These are phyloP conservation scores for Arachis hypogaea DNA, from an alignment of 306 rosid species.

Conservation along the genomic window DNA sequence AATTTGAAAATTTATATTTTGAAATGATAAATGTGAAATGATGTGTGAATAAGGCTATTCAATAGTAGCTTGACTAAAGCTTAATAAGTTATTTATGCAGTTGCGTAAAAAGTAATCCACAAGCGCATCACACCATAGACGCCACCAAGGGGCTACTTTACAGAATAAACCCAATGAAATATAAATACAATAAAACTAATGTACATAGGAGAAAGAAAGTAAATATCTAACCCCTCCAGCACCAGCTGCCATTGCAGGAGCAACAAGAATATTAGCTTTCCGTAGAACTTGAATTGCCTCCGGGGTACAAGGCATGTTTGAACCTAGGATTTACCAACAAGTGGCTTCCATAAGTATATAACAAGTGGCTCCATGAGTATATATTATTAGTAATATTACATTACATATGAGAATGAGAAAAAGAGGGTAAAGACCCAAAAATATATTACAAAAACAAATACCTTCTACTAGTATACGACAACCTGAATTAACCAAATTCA, in stretches of 20 bases:
- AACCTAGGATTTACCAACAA: constrained; percentile 54
- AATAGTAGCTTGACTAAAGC: constrained; percentile 12
- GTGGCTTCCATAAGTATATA: constrained; percentile 32
- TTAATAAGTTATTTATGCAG: not conserved
- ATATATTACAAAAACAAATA: constrained; percentile 41
- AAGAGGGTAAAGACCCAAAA: constrained; percentile 18
- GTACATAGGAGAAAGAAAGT: constrained; percentile 37
- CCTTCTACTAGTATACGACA: constrained; percentile 95
- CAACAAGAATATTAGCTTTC: constrained; percentile 86
- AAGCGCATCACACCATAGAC: not conserved
- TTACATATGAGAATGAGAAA: not conserved
- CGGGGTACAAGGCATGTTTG: constrained; percentile 95
- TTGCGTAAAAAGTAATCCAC: constrained; percentile 5
- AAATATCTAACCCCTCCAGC: constrained; percentile 92
- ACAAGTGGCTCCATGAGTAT: constrained; percentile 31
- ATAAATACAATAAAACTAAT: not conserved
- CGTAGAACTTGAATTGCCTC: constrained; percentile 88
- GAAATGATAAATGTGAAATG: not conserved
- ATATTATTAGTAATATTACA: too few relatives aligned
- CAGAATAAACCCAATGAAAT: not conserved
- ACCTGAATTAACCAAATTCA: constrained; percentile 86
- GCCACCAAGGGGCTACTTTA: not conserved
- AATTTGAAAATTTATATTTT: constrained; percentile 25
- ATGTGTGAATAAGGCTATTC: constrained; percentile 7
- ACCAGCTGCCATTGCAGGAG: constrained; percentile 99